A percentile compares a stretch with the other conserved stretches of the same genome.
phyloP scores from a whole-genome alignment of 1,284 basidiomycete genomes.

The Schizophyllum amplum region DNA sequence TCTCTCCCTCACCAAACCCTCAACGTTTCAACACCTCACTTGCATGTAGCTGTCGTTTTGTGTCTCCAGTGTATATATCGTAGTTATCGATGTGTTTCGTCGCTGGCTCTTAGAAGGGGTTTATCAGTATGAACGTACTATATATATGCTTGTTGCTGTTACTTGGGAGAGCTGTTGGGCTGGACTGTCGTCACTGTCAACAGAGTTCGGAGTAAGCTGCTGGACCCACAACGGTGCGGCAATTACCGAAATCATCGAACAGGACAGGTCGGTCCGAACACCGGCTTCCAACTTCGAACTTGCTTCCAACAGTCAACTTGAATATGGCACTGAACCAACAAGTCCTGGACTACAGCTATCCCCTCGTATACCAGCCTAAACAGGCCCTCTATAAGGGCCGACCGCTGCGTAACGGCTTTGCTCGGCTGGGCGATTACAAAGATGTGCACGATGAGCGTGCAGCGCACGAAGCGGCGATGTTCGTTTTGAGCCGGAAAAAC shows the following conservation, averaged over 20 bases:
- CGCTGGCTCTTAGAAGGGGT: not conserved
- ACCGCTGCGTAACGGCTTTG: not conserved
- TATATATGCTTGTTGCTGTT: too few relatives aligned
- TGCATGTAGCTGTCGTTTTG: not conserved
- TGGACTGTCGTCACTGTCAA: too few relatives aligned
- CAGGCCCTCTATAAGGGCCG: not conserved
- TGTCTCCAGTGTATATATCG: not conserved
- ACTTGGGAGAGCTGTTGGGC: too few relatives aligned
- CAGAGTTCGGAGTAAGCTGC: too few relatives aligned
- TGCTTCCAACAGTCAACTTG: too few relatives aligned
- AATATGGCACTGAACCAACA: too few relatives aligned
- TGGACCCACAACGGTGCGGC: too few relatives aligned
- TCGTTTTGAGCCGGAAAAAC: not conserved
- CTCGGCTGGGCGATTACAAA: not conserved
- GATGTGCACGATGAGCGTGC: not conserved
- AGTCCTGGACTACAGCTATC: not conserved
- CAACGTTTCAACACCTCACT: not conserved
- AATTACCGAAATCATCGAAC: too few relatives aligned
- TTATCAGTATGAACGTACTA: not conserved
- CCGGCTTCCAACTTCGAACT: too few relatives aligned
- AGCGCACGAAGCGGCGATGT: not conserved
- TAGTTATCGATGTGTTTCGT: not conserved
- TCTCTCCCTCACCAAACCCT: too few relatives aligned
- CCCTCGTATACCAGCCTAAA: not conserved
- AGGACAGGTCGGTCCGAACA: too few relatives aligned